Evolutionary conservation across 1,284 basidiomycete species (phyloP), one percentile per base, ranked within the genome.

Genomic region (Ustilago shanxiensis): DNA sequence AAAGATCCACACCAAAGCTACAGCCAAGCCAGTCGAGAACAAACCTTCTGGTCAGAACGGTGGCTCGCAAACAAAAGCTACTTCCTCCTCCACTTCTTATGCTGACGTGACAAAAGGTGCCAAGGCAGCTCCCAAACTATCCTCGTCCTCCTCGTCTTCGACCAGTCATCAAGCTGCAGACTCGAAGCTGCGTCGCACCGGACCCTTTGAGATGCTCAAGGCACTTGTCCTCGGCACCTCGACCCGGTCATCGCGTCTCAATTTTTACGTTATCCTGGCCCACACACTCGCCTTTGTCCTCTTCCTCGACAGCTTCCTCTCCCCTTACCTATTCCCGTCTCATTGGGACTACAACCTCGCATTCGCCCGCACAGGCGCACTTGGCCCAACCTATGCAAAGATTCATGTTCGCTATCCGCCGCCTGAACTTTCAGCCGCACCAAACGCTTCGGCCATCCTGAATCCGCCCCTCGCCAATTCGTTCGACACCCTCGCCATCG

Each of bases 301-400:
- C 44, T 82, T 83, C 58, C 65, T 85, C 49, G 84, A 86, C 72
- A 71, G 77, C 56, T 80, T 82, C 66, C 60, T 77, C 37, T 81
- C 80, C 33, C 84, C 84, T 14, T 82, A 83, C 66, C 65, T 84
- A 45, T 86, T 83, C 56, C 83, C 84, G 5, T 85, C 84, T 7
- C 79, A 83, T 69, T 80, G 72, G 70, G 83, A 82, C 28, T 77
- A 81, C 70, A 78, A 79, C 53, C 77, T 86, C 16, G 50, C 72
- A 6, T 84, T 86, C 54, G 79, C 80, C n/a, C 79, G 83, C 41
- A 75, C 79, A 11, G 84, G 83, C 24, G 79, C 79, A 18, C 47
- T 86, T 14, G 73, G 79, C 6, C 81, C 84, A 0, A 81, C 74
- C 0, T 60, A 52, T 14, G 83, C 83, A 49, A 82, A 76, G 49